Evolutionary conservation across 257 asterid species (phyloP), one percentile per base, ranked within the genome.

Genomic region (Solanum dulcamara): DNA sequence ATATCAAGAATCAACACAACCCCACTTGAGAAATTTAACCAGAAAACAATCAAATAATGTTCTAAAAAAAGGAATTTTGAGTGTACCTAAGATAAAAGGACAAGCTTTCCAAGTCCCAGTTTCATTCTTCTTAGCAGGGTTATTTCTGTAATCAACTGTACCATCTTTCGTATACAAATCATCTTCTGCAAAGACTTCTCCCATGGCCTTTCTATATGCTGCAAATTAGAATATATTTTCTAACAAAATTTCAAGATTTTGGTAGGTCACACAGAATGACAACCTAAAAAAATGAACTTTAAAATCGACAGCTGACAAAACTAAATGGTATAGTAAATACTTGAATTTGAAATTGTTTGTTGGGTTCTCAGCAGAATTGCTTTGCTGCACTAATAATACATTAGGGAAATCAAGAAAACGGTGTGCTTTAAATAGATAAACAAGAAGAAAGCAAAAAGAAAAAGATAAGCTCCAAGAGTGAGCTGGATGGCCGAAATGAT

Each of bases 91-190:
- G 84, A 94, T 94, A 62, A 62, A 94, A 82, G 96, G 98, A 85
- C 98, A 93, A 28, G 98, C 96, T 85, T 74, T 93, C 97, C 97
- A 95, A 80, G 94, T 91, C 48, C 98, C 98, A 1, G 97, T 93
- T 86, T 89, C 86, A 6, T 85, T 91, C 93, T 88, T 92, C 85
- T 93, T 90, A 6, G 97, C 97, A 46, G 96, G 98, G 42, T 91
- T 89, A 11, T 89, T 88, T 20, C 81, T 90, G 90, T 85, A 90
- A 87, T 95, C 97, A 33, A 92, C 86, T 9, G 97, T 95, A 42
- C 98, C 97, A 59, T 93, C 97, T 88, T 90, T 95, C 2, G 97
- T 93, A 53, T 89, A 92, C 89, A 80, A 26, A 88, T 93, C 95
- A 8, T 90, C 92, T 44, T 66, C 77, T 42, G 30, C 77, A 64